A percentile compares a stretch with the other conserved stretches of the same genome.
phyloP scores from a whole-genome alignment of 2,329 filamentous ascomycete genomes.

The Fusarium denticulatum region DNA sequence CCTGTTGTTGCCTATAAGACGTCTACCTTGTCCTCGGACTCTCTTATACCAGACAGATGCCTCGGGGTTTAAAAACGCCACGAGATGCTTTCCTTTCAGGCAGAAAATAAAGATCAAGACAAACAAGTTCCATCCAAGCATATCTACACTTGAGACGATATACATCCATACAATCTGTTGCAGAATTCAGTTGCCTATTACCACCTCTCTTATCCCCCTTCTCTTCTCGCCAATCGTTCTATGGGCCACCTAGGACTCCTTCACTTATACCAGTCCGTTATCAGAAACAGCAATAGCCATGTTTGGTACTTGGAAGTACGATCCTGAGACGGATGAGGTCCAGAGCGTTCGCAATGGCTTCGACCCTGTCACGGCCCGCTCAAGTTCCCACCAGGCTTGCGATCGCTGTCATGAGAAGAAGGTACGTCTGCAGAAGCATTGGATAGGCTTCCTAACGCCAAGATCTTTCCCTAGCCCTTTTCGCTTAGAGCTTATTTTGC shows the following conservation, averaged over 20 bases:
- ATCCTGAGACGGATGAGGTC: constrained; percentile 51
- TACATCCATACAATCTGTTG: neutral
- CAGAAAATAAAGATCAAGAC: constrained; percentile 26
- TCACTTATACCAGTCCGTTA: neutral
- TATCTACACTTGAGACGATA: constrained; percentile 4
- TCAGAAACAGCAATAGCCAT: constrained; percentile 42
- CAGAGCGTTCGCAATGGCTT: constrained; percentile 50
- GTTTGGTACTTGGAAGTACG: constrained; percentile 54
- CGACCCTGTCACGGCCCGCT: constrained; percentile 51
- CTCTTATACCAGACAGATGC: constrained; percentile 16
- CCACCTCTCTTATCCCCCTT: neutral
- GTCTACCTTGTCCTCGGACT: neutral
- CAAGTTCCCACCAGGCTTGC: constrained; percentile 53
- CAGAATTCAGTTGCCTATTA: constrained; percentile 13
- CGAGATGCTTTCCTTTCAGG: constrained; percentile 30
- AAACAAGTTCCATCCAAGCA: constrained; percentile 4
- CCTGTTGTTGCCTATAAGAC: constrained; percentile 34
- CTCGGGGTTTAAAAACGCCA: constrained; percentile 32
- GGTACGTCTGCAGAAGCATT: constrained; percentile 33
- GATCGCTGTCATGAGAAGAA: constrained; percentile 54
- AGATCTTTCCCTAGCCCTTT: neutral
- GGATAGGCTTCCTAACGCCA: neutral
- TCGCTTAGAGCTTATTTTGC: constrained; percentile 4
- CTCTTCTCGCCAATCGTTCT: neutral
- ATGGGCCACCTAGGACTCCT: constrained; percentile 17